Percentiles rank a stretch among this genome's conserved stretches.
phyloP scores from a whole-genome alignment of 1,284 basidiomycete species.

The Grifola frondosa region DNA sequence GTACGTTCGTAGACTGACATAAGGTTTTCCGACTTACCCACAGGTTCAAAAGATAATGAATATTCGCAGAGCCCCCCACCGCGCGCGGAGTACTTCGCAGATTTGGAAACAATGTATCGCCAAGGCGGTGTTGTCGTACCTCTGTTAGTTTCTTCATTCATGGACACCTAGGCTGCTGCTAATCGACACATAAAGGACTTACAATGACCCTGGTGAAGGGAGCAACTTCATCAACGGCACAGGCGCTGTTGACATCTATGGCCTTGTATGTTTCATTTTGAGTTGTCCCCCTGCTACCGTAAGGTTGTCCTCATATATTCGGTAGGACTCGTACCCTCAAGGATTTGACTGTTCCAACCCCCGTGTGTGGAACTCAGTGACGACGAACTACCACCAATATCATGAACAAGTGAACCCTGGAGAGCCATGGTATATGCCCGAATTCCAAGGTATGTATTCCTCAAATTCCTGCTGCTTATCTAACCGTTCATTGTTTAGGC shows the following conservation, averaged over 20 bases:
- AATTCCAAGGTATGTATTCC: constrained; percentile 37
- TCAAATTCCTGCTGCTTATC: background rate
- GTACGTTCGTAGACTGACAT: constrained; percentile 37
- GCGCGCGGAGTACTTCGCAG: constrained; percentile 63
- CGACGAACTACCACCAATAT: constrained; percentile 57
- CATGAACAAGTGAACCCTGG: constrained; percentile 55
- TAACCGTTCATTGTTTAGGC: constrained; percentile 30
- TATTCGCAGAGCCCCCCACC: constrained; percentile 51
- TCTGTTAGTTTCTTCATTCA: constrained; percentile 37
- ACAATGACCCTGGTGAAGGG: constrained; percentile 64
- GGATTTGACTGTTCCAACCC: constrained; percentile 74
- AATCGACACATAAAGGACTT: constrained; percentile 39
- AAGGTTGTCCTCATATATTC: background rate
- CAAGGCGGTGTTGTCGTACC: constrained; percentile 63
- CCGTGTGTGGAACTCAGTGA: constrained; percentile 54
- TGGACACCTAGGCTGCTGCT: too few species aligned
- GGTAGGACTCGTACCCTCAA: constrained; percentile 67
- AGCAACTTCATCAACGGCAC: constrained; percentile 71
- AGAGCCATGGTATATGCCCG: constrained; percentile 66
- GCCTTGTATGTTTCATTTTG: constrained; percentile 32
- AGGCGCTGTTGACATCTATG: constrained; percentile 56
- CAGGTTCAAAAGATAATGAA: constrained; percentile 73
- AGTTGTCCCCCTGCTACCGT: too few species aligned
- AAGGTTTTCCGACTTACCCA: too few species aligned
- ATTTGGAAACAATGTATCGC: constrained; percentile 58